A percentile compares a stretch with the other conserved stretches of the same genome.
Evolutionary conservation across 192 early-diverging fungal genomes (phyloP).

Genomic region (Coemansia sp.): DNA sequence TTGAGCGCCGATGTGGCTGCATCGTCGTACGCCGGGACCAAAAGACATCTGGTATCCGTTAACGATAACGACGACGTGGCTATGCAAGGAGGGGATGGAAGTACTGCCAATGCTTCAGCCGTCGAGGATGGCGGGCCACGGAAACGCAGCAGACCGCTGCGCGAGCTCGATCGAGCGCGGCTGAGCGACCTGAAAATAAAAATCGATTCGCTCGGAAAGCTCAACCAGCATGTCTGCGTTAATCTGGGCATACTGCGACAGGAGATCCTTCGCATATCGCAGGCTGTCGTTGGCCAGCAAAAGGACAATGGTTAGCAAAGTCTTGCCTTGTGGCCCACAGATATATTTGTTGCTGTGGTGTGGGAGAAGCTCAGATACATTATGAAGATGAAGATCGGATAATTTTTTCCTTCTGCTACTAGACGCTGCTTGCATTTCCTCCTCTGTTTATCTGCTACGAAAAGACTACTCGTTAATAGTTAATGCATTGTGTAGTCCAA

Average conservation of each 20-base stretch:
- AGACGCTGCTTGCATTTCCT: too few relatives aligned
- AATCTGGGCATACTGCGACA: conserved; percentile 42
- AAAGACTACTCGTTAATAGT: too few relatives aligned
- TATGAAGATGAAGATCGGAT: too few relatives aligned
- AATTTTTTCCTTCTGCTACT: too few relatives aligned
- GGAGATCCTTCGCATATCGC: conserved; percentile 44
- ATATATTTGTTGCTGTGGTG: too few relatives aligned
- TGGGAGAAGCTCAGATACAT: too few relatives aligned
- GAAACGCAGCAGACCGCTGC: conserved; percentile 32
- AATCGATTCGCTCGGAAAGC: conserved; percentile 43
- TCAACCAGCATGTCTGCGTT: conserved; percentile 51
- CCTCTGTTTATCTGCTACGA: too few relatives aligned
- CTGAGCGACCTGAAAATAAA: conserved; percentile 36
- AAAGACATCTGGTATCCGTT: not conserved
- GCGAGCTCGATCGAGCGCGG: conserved; percentile 50
- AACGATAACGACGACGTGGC: not conserved
- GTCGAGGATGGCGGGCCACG: not conserved
- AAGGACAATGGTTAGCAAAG: conserved; percentile 9
- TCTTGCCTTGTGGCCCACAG: not conserved
- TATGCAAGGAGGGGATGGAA: not conserved
- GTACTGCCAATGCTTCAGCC: not conserved
- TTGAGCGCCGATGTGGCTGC: not conserved
- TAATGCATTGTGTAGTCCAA: not conserved
- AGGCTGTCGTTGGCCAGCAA: conserved; percentile 22
- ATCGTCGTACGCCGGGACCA: not conserved